These are phyloP conservation scores for Caryopteris hybrid DNA, from an alignment of 305 asterid species.

Conservation along the genomic window DNA sequence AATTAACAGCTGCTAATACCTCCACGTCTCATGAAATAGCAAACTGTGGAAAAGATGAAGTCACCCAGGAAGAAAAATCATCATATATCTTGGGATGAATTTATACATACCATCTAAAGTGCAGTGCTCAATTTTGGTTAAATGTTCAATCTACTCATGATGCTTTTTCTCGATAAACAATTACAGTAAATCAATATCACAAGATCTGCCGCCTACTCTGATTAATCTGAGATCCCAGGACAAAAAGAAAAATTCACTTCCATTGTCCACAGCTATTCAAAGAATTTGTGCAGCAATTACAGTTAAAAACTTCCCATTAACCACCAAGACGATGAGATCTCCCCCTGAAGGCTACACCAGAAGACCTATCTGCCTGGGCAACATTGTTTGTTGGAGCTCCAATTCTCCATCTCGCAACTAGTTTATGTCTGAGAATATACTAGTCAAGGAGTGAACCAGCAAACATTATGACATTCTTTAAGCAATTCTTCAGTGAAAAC, in stretches of 20 bases:
- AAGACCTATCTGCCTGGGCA: slow-evolving; percentile 43
- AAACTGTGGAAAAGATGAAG: no score
- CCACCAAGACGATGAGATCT: slow-evolving; percentile 75
- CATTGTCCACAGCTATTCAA: neutral
- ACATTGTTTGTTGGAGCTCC: slow-evolving; percentile 43
- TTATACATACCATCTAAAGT: neutral
- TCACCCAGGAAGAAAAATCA: no score
- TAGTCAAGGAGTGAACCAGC: slow-evolving; percentile 44
- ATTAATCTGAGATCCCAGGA: neutral
- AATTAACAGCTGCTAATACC: no score
- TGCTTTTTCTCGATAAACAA: neutral
- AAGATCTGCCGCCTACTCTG: slow-evolving; percentile 6
- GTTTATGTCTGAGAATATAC: slow-evolving; percentile 44
- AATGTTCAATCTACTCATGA: neutral
- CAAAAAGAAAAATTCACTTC: neutral
- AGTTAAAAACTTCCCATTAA: slow-evolving; percentile 19
- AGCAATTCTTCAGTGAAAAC: neutral
- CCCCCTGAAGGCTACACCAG: slow-evolving; percentile 66
- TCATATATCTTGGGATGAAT: neutral
- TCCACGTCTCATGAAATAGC: no score
- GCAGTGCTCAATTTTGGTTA: neutral
- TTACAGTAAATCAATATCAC: neutral
- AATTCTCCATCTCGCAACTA: slow-evolving; percentile 68
- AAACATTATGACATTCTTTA: neutral
- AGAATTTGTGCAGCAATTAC: neutral